These are phyloP conservation scores for Pichia sp. DNA, from an alignment of 1,139 yeast genomes.

Conservation along the genomic window DNA sequence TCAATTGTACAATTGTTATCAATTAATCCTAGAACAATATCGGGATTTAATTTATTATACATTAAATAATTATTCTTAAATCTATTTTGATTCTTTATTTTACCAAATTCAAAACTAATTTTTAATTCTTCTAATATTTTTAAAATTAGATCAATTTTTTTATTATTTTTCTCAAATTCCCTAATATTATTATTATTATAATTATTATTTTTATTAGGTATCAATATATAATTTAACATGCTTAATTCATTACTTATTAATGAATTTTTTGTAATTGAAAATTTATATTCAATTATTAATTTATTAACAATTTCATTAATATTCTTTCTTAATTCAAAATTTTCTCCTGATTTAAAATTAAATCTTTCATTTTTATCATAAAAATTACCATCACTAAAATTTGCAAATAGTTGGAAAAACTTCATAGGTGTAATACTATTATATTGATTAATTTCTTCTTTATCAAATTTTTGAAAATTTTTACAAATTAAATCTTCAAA, in stretches of 20 bases:
- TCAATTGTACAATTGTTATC: slow-evolving; percentile 5
- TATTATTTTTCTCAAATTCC: slow-evolving; percentile 25
- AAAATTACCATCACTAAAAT: slow-evolving; percentile 41
- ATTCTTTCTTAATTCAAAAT: slow-evolving; percentile 20
- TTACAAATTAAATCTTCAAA: slow-evolving; percentile 52
- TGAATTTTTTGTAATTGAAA: neutral
- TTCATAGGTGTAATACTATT: slow-evolving; percentile 55
- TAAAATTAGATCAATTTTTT: slow-evolving; percentile 1
- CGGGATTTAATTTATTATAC: slow-evolving; percentile 6
- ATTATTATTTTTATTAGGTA: slow-evolving; percentile 29
- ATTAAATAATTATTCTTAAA: neutral
- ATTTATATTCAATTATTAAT: slow-evolving; percentile 6
- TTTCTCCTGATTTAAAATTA: slow-evolving; percentile 11
- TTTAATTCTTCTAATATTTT: slow-evolving; percentile 2
- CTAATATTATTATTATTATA: slow-evolving; percentile 13
- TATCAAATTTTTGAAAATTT: slow-evolving; percentile 27
- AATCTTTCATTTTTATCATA: slow-evolving; percentile 15
- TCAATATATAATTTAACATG: slow-evolving; percentile 38
- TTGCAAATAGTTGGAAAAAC: slow-evolving; percentile 53
- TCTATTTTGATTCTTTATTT: neutral
- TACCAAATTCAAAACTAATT: slow-evolving; percentile 6
- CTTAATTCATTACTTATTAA: slow-evolving; percentile 37
- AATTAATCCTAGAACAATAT: slow-evolving; percentile 7
- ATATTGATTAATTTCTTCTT: slow-evolving; percentile 49
- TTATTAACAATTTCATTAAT: slow-evolving; percentile 16